Conservation (phyloP, 352 stramenopile species). For the Albugo laibachii region DNA sequence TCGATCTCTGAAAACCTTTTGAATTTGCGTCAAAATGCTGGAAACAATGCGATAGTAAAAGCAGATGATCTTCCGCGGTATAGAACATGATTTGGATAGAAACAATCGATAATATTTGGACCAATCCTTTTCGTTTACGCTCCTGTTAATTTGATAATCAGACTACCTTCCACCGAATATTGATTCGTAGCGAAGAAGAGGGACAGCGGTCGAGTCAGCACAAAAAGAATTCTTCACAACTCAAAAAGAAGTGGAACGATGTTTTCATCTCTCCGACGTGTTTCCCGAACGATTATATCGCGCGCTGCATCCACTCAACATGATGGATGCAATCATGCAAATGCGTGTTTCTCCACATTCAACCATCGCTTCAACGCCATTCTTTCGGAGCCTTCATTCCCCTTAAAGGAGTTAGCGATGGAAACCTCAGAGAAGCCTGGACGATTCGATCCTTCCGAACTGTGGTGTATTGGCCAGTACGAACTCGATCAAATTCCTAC, state of each 20-base stretch:
- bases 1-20: background rate
- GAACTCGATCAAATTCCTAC: slow-evolving; percentile 18
- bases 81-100: slow-evolving; percentile 22
- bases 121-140: slow-evolving; percentile 2
- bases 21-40: background rate
- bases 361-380: slow-evolving; percentile 24
- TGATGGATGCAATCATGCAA: background rate
- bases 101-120: slow-evolving; percentile 10
- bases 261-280: no score
- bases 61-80: slow-evolving; percentile 4
- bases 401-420: slow-evolving; percentile 15
- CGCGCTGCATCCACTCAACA: slow-evolving; percentile 2
- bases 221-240: no score
- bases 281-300: background rate
- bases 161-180: no score
- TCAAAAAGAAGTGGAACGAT: no score
- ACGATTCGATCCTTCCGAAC: slow-evolving; percentile 27
- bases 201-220: no score
- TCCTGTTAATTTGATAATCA: background rate
- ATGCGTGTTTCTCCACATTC: slow-evolving; percentile 44
- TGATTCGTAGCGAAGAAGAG: no score
- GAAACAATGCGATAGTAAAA: background rate
- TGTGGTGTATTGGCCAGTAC: slow-evolving; percentile 67
- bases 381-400: slow-evolving; percentile 49
- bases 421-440: slow-evolving; percentile 32